phyloP scores from a whole-genome alignment of 106 monocot genomes.

The Allium cepa region DNA sequence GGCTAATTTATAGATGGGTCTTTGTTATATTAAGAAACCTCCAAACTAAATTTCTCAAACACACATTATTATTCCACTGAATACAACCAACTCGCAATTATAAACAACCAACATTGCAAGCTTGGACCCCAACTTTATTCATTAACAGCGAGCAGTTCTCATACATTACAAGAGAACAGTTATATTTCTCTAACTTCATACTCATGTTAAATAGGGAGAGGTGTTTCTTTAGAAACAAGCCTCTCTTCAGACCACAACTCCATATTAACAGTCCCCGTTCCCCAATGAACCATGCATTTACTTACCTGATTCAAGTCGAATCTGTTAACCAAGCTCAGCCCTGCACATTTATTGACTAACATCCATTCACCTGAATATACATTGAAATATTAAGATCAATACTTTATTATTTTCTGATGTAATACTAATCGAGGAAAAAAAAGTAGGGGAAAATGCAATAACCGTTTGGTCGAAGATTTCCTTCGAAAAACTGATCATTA shows the following conservation, averaged over 20 bases:
- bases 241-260: constrained; percentile 94
- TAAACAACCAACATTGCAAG: too few relatives aligned
- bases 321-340: constrained; percentile 58
- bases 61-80: too few relatives aligned
- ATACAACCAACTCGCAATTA: too few relatives aligned
- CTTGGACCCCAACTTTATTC: too few relatives aligned
- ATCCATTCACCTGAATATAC: constrained; percentile 71
- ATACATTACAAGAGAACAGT: neutral
- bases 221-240: constrained; percentile 73
- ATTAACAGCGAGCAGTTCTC: too few relatives aligned
- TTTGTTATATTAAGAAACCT: too few relatives aligned
- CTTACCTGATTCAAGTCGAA: constrained; percentile 59
- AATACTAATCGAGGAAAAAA: too few relatives aligned
- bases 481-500: constrained; percentile 58
- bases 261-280: constrained; percentile 62
- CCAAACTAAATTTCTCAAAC: too few relatives aligned
- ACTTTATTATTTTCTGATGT: too few relatives aligned
- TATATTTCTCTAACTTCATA: constrained; percentile 53
- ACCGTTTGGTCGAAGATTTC: constrained; percentile 76
- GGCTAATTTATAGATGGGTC: too few relatives aligned
- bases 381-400: too few relatives aligned
- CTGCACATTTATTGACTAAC: constrained; percentile 77
- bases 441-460: neutral
- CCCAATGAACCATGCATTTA: constrained; percentile 90
- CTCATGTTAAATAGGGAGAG: constrained; percentile 65